Conservation (phyloP, 139 green algal genomes). For the Chlorella sp. region DNA sequence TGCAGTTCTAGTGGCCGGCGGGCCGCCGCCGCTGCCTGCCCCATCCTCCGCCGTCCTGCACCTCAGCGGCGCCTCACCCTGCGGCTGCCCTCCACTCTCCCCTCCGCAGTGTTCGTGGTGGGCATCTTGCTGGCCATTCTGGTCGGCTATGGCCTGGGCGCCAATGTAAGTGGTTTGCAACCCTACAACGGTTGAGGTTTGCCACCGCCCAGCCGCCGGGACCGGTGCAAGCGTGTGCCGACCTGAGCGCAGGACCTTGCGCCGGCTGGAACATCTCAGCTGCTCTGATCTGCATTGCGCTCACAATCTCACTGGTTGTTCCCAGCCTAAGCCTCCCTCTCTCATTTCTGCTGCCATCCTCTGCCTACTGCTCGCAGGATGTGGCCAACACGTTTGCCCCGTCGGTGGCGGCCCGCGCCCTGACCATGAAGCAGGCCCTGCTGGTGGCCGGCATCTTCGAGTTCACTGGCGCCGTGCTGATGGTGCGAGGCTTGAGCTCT, state of each 20-base stretch:
- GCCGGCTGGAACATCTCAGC: too few species aligned
- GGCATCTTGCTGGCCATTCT: neutral
- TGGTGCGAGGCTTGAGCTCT: constrained; percentile 9
- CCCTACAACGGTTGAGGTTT: too few species aligned
- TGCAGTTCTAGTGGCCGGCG: neutral
- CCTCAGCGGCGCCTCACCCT: neutral
- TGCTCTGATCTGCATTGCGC: too few species aligned
- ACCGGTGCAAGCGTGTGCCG: neutral
- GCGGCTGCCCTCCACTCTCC: too few species aligned
- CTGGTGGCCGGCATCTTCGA: constrained; percentile 48
- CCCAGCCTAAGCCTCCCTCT: too few species aligned
- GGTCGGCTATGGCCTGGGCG: neutral
- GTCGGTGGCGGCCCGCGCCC: constrained; percentile 39
- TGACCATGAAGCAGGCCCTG: constrained; percentile 47
- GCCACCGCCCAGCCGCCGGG: neutral
- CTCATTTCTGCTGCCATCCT: too few species aligned
- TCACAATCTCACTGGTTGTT: too few species aligned
- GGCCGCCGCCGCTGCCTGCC: neutral
- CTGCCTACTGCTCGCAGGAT: too few species aligned
- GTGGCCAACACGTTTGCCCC: constrained; percentile 52
- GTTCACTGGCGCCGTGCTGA: constrained; percentile 47
- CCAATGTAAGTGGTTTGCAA: neutral
- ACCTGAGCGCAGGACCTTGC: too few species aligned
- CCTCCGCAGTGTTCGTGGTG: constrained; percentile 4
- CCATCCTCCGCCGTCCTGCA: neutral